Evolutionary conservation across 441 rosid species (phyloP).

Genomic region (Gossypium schwendimanii): DNA sequence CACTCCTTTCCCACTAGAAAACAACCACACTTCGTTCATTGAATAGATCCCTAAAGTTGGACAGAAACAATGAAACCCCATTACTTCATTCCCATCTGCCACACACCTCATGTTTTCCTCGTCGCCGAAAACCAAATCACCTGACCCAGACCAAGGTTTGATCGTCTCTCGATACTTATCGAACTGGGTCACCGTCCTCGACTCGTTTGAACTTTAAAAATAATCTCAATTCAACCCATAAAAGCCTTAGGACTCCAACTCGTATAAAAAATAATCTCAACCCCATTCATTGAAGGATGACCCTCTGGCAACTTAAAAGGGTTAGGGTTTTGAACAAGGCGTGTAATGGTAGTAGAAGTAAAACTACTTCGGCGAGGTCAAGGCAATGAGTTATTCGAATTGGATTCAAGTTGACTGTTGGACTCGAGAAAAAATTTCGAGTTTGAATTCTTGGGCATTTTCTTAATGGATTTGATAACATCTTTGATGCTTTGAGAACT

Average conservation of each 20-base stretch:
- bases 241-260: constrained; percentile 74
- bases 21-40: constrained; percentile 47
- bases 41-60: constrained; percentile 40
- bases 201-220: constrained; percentile 81
- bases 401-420: constrained; percentile 17
- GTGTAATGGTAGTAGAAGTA: constrained; percentile 14
- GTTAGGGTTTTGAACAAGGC: constrained; percentile 37
- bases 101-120: constrained; percentile 67
- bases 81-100: constrained; percentile 90
- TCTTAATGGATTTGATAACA: constrained; percentile 42
- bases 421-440: constrained; percentile 18
- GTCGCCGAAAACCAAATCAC: constrained; percentile 6
- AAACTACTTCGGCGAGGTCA: constrained; percentile 20
- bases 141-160: constrained; percentile 34
- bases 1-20: constrained; percentile 50
- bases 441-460: constrained; percentile 18
- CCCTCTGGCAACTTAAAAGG: constrained; percentile 61
- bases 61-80: constrained; percentile 79
- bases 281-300: constrained; percentile 82
- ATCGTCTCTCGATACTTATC: constrained; percentile 79
- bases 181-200: constrained; percentile 53
- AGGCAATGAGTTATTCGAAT: constrained; percentile 12
- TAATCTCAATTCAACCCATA: constrained; percentile 74
- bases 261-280: constrained; percentile 83
- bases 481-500: constrained; percentile 56